phyloP scores from a whole-genome alignment of 225 moss, liverwort and hornwort species.

The Polytrichum commune region DNA sequence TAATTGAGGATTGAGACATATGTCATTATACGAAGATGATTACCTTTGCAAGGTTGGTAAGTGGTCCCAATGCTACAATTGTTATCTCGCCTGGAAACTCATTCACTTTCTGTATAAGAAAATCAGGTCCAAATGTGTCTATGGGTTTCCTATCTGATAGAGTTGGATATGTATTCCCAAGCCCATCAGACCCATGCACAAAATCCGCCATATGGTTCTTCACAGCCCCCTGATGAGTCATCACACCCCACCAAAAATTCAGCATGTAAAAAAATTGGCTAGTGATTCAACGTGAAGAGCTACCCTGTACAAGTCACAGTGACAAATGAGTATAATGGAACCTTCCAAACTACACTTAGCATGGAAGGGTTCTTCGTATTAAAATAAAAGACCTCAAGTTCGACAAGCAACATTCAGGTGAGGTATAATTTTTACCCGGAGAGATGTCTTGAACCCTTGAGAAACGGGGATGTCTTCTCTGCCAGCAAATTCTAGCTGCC shows the following conservation, averaged over 20 bases:
- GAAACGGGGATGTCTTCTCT: constrained; percentile 86
- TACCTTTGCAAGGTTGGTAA: constrained; percentile 94
- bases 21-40: no score
- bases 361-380: not conserved
- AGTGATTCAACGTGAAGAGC: no score
- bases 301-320: not conserved
- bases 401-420: no score
- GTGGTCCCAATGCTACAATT: constrained; percentile 86
- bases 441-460: constrained; percentile 64
- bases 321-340: not conserved
- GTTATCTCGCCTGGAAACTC: constrained; percentile 84
- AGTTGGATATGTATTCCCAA: constrained; percentile 76
- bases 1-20: no score
- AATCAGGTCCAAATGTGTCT: constrained; percentile 71
- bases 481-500: constrained; percentile 82
- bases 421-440: constrained; percentile 48
- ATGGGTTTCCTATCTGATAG: constrained; percentile 75
- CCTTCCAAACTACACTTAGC: not conserved
- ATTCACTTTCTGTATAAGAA: constrained; percentile 73
- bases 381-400: not conserved
- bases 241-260: constrained; percentile 2
- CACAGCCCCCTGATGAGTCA: constrained; percentile 43
- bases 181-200: constrained; percentile 90
- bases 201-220: constrained; percentile 72
- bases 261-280: no score